Conservation (phyloP, 352 stramenopile genomes). For the Globisporangium sylvaticum region DNA sequence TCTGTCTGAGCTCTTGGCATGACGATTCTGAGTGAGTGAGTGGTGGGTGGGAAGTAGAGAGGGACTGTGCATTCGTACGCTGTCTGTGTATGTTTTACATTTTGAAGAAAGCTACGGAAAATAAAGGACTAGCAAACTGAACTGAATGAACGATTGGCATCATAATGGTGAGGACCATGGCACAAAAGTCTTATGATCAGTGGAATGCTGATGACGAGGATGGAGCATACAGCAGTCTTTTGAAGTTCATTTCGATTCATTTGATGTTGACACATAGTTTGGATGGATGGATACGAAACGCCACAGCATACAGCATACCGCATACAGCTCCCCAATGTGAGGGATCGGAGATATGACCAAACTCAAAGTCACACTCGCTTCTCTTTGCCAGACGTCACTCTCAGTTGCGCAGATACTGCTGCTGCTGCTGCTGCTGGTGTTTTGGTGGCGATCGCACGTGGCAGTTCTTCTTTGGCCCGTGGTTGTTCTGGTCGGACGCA, state of each 20-base stretch:
- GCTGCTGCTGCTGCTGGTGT: neutral
- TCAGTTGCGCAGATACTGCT: neutral
- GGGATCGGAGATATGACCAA: neutral
- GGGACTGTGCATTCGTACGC: neutral
- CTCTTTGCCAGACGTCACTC: too few relatives aligned
- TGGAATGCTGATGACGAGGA: neutral
- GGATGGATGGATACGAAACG: neutral
- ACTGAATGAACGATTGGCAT: neutral
- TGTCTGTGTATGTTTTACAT: neutral
- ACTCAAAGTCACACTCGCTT: neutral
- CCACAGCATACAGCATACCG: neutral
- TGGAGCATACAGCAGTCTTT: neutral
- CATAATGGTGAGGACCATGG: neutral
- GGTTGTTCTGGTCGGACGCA: neutral
- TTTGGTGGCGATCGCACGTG: neutral
- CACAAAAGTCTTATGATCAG: neutral
- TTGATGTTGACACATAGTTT: neutral
- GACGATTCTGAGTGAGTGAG: neutral
- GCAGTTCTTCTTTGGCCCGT: neutral
- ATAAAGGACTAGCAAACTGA: neutral
- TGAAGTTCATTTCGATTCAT: neutral
- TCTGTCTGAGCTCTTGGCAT: neutral
- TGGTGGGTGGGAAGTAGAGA: neutral
- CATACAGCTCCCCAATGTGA: neutral
- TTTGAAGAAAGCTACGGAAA: neutral